These are phyloP conservation scores for Tetrahymena malaccensis DNA, from an alignment of 73 alveolate genomes.

Conservation along the genomic window DNA sequence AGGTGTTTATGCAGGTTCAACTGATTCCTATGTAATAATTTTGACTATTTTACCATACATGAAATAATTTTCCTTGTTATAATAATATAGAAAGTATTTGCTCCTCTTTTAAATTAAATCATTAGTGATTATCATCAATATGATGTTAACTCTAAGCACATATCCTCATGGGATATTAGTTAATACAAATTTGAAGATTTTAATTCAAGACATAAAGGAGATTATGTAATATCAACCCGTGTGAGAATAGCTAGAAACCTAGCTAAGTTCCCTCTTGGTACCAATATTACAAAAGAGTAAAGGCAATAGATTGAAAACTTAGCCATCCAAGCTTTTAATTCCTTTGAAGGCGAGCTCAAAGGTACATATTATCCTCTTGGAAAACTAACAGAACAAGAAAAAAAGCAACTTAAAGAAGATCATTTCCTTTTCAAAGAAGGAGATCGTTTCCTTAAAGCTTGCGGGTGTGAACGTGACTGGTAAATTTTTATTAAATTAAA, in stretches of 20 bases:
- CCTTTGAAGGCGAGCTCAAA: conserved; percentile 33
- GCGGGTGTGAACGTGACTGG: conserved; percentile 27
- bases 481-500: background rate
- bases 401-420: conserved; percentile 9
- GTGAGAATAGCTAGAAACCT: conserved; percentile 43
- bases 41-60: background rate
- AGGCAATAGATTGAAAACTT: conserved; percentile 17
- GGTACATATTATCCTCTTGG: conserved; percentile 24
- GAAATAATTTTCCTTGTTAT: background rate
- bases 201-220: background rate
- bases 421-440: conserved; percentile 39
- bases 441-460: conserved; percentile 17
- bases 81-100: background rate
- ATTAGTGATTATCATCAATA: background rate
- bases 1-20: conserved; percentile 32
- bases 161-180: background rate
- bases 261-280: conserved; percentile 42
- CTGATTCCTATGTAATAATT: conserved; percentile 11
- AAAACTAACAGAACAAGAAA: background rate
- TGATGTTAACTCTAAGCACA: background rate
- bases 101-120: background rate
- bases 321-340: conserved; percentile 1
- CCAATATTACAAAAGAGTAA: conserved; percentile 27
- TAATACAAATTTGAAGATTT: background rate
- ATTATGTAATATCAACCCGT: background rate